Conservation (phyloP, 352 stramenopile species). For the Pythium folliculosum region DNA sequence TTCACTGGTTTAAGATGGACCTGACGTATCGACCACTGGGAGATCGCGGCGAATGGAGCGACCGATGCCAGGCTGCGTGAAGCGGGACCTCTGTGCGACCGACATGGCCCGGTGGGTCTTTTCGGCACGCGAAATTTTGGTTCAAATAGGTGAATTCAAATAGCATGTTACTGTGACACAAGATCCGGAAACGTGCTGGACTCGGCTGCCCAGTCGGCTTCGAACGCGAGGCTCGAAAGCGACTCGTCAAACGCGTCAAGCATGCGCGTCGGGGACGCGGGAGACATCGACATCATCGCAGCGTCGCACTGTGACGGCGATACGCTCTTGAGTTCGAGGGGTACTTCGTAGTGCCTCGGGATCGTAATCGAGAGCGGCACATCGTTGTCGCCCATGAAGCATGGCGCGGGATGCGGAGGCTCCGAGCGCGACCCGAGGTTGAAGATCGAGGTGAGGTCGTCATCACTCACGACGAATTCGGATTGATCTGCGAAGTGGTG, state of each 20-base stretch:
- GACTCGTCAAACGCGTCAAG: conserved; percentile 39
- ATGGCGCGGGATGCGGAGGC: not conserved
- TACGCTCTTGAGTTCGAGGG: conserved; percentile 57
- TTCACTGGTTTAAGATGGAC: too few relatives aligned
- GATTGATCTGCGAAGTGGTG: conserved; percentile 69
- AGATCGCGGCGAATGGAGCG: too few relatives aligned
- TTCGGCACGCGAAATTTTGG: not conserved
- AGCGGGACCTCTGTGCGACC: too few relatives aligned
- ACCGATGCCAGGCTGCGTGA: too few relatives aligned
- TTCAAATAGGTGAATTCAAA: not conserved
- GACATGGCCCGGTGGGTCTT: too few relatives aligned
- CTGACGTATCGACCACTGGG: too few relatives aligned
- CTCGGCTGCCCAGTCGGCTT: conserved; percentile 74
- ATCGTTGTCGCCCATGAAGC: not conserved
- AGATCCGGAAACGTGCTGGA: not conserved
- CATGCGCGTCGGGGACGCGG: conserved; percentile 15
- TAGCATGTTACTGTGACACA: not conserved
- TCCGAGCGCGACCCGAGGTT: conserved; percentile 15
- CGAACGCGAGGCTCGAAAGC: conserved; percentile 71
- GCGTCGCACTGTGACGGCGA: conserved; percentile 16
- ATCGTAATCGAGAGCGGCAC: conserved; percentile 6
- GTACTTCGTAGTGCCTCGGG: conserved; percentile 22
- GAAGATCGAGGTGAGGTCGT: conserved; percentile 53
- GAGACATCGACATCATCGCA: conserved; percentile 15
- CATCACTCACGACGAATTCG: conserved; percentile 70